Percentiles rank a stretch among this genome's conserved stretches.
phyloP scores from a whole-genome alignment of 495 filamentous ascomycete species.

The Niebla homalea region DNA sequence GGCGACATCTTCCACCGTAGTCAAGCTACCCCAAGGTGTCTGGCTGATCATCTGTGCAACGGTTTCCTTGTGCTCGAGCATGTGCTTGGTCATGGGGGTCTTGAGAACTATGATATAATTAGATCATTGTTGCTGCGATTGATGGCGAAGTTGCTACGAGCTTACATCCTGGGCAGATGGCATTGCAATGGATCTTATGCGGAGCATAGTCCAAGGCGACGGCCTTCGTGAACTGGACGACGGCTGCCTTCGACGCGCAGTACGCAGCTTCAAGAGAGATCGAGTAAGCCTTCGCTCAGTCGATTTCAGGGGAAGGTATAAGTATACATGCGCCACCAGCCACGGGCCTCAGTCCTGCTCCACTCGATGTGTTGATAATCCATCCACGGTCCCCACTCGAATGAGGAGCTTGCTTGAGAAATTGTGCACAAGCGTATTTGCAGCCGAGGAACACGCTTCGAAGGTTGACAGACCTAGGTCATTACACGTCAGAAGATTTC shows the following conservation, averaged over 20 bases:
- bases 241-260: constrained; percentile 38
- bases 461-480: constrained; percentile 23
- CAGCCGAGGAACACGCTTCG: constrained; percentile 39
- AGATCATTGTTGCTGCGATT: background rate
- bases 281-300: background rate
- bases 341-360: constrained; percentile 27
- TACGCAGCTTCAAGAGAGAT: constrained; percentile 26
- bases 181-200: constrained; percentile 40
- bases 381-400: constrained; percentile 36
- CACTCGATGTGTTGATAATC: constrained; percentile 41
- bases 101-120: background rate
- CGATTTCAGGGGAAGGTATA: background rate
- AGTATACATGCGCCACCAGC: background rate
- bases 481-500: too few species aligned
- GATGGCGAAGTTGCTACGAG: too few species aligned
- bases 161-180: constrained; percentile 41
- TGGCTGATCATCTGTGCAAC: background rate
- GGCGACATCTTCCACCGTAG: constrained; percentile 27
- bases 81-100: background rate
- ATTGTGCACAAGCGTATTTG: constrained; percentile 37
- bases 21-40: constrained; percentile 4
- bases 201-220: constrained; percentile 38
- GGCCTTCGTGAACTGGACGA: constrained; percentile 33
- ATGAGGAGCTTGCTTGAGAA: constrained; percentile 35
- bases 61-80: background rate